Evolutionary conservation across 1,284 basidiomycete genomes (phyloP), one percentile per base, ranked within the genome.

Genomic region (Peniophora sp.): DNA sequence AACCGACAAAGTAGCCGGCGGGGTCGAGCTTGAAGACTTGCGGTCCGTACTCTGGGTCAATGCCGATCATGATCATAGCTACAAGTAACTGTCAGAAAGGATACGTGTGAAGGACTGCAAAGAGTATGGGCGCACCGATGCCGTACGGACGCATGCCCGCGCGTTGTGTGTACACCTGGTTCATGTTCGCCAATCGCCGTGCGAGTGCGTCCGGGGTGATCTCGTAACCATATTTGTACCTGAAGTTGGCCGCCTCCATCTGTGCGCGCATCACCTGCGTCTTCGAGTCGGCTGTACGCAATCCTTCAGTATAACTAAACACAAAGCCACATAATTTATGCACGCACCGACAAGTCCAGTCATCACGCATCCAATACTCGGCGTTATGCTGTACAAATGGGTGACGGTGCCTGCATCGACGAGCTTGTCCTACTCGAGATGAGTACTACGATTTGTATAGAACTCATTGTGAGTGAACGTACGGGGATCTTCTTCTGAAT

Each of bases 401-500:
- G 97, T 97, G 58, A 99, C 85, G 11, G 92, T 97, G 17, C 84
- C 83, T 41, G 97, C 85, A 70, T 99, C 95, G 56, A 99, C 83
- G 48, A 99, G 85, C 74, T 99, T 99, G 76, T 99, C 96, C 93
- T 97, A 23, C 3, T 38, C 35, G 27, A 38, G 19, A 19, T 17
- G 8, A 22, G 20, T 16, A 35, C 12, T 50, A 14, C 17, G 43
- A 24, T 2, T 14, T 23, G 34, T 2, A 38, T 3, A 12, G 10
- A 25, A 17, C 39, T 38, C 49, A 35, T 50, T 46, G 54, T 52
- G n/a, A 75, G 19, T 41, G 38, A 41, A 41, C 79, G 57, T 62
- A 97, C 95, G 22, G 96, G 94, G 38, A 99, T 87, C 77, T 99
- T 99, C 73, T 94, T 94, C 74, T 99, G 97, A 10, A 95, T 97